Evolutionary conservation across 805 yeast species (phyloP), one percentile per base, ranked within the genome.

Genomic region (Suhomyces kilbournensis): DNA sequence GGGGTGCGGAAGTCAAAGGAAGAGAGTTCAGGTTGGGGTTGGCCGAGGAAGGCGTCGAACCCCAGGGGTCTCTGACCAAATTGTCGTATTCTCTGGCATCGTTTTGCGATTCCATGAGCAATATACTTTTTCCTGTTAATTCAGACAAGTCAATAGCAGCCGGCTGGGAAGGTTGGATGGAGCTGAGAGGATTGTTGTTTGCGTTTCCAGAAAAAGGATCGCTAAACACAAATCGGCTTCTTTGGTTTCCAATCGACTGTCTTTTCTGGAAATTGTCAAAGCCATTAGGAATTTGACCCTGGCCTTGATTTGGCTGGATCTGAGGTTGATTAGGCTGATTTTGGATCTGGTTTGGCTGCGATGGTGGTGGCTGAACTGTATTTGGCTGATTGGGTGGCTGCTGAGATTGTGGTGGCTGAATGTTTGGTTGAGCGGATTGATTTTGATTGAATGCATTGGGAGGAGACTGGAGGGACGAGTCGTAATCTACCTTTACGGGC

Each of bases 171-270:
- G 48, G 7, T 7, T 25, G 8, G 20, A 10, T 40, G 47, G 7
- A 7, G 25, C 4, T 22, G 25, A 26, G 43, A 32, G 49, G 34
- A 22, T 46, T 20, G 6, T 46, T 39, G 54, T 22, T 52, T 32
- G 43, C 43, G 3, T 44, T 9, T 7, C 60, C 60, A 3, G 64
- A 53, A 52, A 74, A 74, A 8, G 90, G 89, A 62, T 85, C 90
- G 57, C 85, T 79, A 63, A 86, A 86, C 38, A 86, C 73, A 60
- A 86, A 85, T 58, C 90, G 75, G n/a, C 88, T 83, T 58, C 88
- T 71, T 62, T 82, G 86, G 51, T 76, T 72, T 35, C 82, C 82
- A 46, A 81, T 65, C 15, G 84, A 76, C 48, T 83, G 82, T 60
- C 86, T 74, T 62, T 81, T 80, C 53, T 67, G 74, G 53, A 65